These are phyloP conservation scores for Metahyphopichia silvanorum DNA, from an alignment of 805 yeast genomes.

Conservation along the genomic window DNA sequence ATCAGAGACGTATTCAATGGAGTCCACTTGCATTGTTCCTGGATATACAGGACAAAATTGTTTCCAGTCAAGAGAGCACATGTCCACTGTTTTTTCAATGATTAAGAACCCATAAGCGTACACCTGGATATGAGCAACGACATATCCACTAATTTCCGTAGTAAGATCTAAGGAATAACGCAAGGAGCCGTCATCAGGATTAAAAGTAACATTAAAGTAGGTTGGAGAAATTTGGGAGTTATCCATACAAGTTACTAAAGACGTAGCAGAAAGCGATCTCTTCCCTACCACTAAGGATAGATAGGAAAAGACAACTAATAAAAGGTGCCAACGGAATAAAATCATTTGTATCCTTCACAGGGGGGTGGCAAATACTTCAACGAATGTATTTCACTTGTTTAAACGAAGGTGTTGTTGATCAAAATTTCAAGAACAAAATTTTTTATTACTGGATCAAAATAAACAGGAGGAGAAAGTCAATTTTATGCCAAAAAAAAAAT, in stretches of 20 bases:
- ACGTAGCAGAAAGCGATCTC: conserved; percentile 51
- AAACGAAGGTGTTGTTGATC: no score
- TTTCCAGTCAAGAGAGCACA: conserved; percentile 70
- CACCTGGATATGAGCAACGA: conserved; percentile 67
- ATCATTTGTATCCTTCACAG: no score
- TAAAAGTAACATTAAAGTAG: conserved; percentile 69
- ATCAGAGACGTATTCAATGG: conserved; percentile 56
- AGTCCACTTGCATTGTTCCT: conserved; percentile 73
- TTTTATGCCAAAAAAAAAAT: no score
- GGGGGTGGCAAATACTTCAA: no score
- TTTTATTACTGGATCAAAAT: no score
- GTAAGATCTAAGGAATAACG: conserved; percentile 67
- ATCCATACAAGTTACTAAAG: conserved; percentile 85
- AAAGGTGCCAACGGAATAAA: no score
- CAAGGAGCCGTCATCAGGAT: conserved; percentile 68
- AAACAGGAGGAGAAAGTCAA: no score
- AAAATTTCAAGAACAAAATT: no score
- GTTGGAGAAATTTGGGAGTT: conserved; percentile 70
- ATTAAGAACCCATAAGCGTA: conserved; percentile 84
- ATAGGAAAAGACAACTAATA: background rate
- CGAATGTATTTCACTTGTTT: no score
- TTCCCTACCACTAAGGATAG: conserved; percentile 8
- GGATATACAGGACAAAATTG: conserved; percentile 90
- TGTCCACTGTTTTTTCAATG: conserved; percentile 53
- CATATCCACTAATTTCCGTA: conserved; percentile 63